phyloP scores from a whole-genome alignment of 2,329 filamentous ascomycete genomes.

The Penicillium sp. region DNA sequence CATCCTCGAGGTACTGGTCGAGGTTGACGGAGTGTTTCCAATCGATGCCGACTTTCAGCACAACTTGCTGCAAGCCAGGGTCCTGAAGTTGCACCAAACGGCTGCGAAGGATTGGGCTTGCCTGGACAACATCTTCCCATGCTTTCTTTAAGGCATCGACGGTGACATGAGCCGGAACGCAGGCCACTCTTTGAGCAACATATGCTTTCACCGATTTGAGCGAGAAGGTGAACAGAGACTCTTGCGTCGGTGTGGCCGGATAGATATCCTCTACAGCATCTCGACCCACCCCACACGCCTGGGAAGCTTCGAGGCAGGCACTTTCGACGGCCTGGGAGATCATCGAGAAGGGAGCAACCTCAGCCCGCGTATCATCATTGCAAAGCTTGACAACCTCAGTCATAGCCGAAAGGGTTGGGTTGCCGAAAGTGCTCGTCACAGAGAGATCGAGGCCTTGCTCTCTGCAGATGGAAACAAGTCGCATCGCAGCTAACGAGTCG shows the following conservation, averaged over 20 bases:
- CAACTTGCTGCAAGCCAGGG: conserved; percentile 40
- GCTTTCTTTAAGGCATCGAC: conserved; percentile 45
- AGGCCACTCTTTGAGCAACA: conserved; percentile 47
- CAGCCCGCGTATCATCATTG: conserved; percentile 27
- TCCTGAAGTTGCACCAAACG: conserved; percentile 43
- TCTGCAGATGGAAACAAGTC: conserved; percentile 36
- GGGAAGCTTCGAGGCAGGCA: conserved; percentile 41
- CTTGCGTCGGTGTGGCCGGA: conserved; percentile 45
- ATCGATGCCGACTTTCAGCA: conserved; percentile 34
- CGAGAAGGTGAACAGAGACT: conserved; percentile 50
- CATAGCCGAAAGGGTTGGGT: conserved; percentile 46
- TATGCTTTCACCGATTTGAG: conserved; percentile 49
- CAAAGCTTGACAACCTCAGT: conserved; percentile 38
- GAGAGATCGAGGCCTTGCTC: conserved; percentile 35
- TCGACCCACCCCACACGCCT: conserved; percentile 34
- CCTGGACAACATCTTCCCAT: conserved; percentile 47
- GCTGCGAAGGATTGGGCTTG: conserved; percentile 50
- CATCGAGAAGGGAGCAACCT: conserved; percentile 33
- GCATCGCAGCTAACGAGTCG: conserved; percentile 40
- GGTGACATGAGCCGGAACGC: conserved; percentile 39
- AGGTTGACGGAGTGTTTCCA: conserved; percentile 35
- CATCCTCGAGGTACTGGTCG: conserved; percentile 29
- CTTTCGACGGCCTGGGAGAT: conserved; percentile 37
- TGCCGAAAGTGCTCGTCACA: conserved; percentile 39
- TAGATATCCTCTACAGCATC: conserved; percentile 43